Percentiles rank a stretch among this genome's conserved stretches.
Evolutionary conservation across 148 eudicot species (phyloP).

Genomic region (Spergularia bocconei): DNA sequence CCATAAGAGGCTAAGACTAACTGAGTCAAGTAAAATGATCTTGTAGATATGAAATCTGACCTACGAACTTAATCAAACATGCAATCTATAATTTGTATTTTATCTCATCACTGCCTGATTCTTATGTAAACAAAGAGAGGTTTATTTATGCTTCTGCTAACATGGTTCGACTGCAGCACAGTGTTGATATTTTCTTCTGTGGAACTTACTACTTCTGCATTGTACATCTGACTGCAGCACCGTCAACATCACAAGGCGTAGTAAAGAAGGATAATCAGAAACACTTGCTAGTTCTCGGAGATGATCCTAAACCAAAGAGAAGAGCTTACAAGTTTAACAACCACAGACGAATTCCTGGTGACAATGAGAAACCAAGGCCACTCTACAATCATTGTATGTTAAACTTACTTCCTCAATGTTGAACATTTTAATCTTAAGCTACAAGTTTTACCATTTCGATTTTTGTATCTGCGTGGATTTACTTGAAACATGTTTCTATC

Average conservation of each 20-base stretch:
- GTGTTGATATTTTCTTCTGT: not conserved
- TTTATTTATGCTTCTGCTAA: not conserved
- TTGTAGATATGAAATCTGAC: too few species aligned
- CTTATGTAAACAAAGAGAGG: not conserved
- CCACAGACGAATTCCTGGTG: constrained; percentile 8
- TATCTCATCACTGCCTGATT: too few species aligned
- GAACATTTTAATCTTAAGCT: not conserved
- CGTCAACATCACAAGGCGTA: constrained; percentile 20
- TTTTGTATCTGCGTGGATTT: not conserved
- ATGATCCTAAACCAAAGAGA: constrained; percentile 44
- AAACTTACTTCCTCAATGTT: not conserved
- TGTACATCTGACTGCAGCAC: constrained; percentile 8
- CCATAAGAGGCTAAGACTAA: too few species aligned
- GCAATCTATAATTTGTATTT: too few species aligned
- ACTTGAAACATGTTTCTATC: not conserved
- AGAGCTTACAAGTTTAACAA: constrained; percentile 4
- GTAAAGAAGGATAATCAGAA: constrained; percentile 32
- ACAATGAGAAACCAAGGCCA: constrained; percentile 41
- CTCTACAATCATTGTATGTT: constrained; percentile 73
- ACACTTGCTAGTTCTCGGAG: constrained; percentile 69
- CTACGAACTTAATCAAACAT: too few species aligned
- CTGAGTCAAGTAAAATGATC: too few species aligned
- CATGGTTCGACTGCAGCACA: not conserved
- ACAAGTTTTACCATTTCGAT: not conserved
- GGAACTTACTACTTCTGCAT: not conserved